phyloP scores from a whole-genome alignment of 495 filamentous ascomycete species.

The Penicillium verhagenii region DNA sequence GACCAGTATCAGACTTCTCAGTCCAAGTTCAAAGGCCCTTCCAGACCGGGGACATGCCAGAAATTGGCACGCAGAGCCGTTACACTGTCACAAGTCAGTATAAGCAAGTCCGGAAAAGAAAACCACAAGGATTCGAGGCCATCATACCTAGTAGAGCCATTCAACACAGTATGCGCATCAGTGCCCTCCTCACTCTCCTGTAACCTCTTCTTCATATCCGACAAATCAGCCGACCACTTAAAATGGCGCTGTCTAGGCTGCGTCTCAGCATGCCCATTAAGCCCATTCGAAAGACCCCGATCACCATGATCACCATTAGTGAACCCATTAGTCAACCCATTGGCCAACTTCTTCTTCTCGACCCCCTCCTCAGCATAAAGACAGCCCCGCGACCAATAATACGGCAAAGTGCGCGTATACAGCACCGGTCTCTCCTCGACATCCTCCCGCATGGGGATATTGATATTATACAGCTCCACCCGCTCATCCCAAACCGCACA shows the following conservation, averaged over 20 bases:
- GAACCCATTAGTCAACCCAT: conserved; percentile 32
- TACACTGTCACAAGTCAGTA: conserved; percentile 53
- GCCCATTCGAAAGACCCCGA: too few relatives aligned
- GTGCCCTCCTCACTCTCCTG: conserved; percentile 65
- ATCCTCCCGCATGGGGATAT: conserved; percentile 69
- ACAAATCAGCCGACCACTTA: conserved; percentile 43
- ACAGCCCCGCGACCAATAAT: conserved; percentile 77
- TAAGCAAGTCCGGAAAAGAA: conserved; percentile 2
- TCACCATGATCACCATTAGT: conserved; percentile 59
- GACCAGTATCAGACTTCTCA: conserved; percentile 2
- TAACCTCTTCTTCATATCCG: conserved; percentile 48
- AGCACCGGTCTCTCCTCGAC: conserved; percentile 62
- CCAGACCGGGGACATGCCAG: conserved; percentile 69
- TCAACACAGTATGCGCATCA: conserved; percentile 89
- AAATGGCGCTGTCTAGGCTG: conserved; percentile 33
- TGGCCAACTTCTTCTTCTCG: conserved; percentile 1
- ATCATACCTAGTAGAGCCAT: conserved; percentile 55
- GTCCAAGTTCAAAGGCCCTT: conserved; percentile 68
- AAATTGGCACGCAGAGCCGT: conserved; percentile 92
- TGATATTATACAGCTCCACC: conserved; percentile 83
- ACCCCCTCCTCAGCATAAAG: conserved; percentile 66
- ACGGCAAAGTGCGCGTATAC: conserved; percentile 79
- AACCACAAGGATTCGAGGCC: background rate
- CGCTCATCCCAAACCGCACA: conserved; percentile 68
- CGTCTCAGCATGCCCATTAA: conserved; percentile 20